These are phyloP conservation scores for Diplosphaera chodatii DNA, from an alignment of 139 green algal species.

Conservation along the genomic window DNA sequence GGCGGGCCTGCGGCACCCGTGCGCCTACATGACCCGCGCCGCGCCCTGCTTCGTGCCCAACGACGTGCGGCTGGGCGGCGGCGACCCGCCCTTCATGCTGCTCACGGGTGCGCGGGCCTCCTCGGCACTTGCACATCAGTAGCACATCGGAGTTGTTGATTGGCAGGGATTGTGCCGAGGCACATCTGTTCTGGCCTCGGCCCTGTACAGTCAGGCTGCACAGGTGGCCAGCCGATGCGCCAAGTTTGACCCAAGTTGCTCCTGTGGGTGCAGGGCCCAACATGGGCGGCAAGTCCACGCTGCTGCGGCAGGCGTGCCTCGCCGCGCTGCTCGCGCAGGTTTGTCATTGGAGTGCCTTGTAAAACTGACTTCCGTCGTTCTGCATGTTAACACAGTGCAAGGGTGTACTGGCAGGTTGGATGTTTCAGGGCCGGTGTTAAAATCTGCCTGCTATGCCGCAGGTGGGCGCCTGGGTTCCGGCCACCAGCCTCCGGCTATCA, in stretches of 20 bases:
- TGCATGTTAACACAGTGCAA: too few species aligned
- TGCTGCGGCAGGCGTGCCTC: slow-evolving; percentile 85
- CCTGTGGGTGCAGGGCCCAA: slow-evolving; percentile 82
- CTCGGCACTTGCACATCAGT: background rate
- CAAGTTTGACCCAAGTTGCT: too few species aligned
- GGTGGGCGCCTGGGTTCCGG: slow-evolving; percentile 85
- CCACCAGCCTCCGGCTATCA: slow-evolving; percentile 61
- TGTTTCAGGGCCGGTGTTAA: too few species aligned
- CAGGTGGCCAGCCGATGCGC: too few species aligned
- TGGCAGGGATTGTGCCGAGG: too few species aligned
- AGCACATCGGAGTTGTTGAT: too few species aligned
- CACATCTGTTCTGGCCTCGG: too few species aligned
- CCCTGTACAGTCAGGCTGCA: too few species aligned
- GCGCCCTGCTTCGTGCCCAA: slow-evolving; percentile 88
- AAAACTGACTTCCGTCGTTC: too few species aligned
- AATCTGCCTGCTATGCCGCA: slow-evolving; percentile 32
- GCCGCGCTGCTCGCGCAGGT: slow-evolving; percentile 75
- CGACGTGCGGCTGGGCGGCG: slow-evolving; percentile 73
- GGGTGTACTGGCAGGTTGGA: too few species aligned
- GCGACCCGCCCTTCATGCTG: slow-evolving; percentile 53
- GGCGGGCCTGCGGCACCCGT: slow-evolving; percentile 64
- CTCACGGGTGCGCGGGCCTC: slow-evolving; percentile 45
- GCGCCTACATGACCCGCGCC: slow-evolving; percentile 13
- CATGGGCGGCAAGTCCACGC: slow-evolving; percentile 97
- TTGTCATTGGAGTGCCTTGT: too few species aligned